Conservation (phyloP, 768 basidiomycete species). For the Rhodotorula paludigena region DNA sequence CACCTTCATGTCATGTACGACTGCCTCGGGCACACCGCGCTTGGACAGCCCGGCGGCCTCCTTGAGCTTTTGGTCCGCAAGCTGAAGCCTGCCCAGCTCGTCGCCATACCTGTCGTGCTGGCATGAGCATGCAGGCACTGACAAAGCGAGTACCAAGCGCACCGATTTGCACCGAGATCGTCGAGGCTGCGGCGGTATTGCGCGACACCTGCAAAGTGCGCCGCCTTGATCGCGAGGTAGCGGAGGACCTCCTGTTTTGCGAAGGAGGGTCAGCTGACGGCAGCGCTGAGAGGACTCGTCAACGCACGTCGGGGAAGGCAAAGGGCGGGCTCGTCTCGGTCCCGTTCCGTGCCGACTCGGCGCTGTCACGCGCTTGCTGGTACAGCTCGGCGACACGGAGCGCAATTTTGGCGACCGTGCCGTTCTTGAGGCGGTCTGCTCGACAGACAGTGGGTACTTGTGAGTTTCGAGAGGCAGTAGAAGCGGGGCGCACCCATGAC, state of each 20-base stretch:
- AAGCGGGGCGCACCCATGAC: conserved; percentile 59
- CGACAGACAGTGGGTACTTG: background rate
- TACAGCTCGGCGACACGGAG: conserved; percentile 68
- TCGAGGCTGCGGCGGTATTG: conserved; percentile 84
- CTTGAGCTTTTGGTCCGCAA: conserved; percentile 65
- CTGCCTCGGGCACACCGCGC: conserved; percentile 60
- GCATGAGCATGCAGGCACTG: background rate
- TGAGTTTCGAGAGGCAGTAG: too few relatives aligned
- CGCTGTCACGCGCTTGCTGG: conserved; percentile 48
- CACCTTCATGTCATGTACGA: conserved; percentile 76
- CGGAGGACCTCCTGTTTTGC: conserved; percentile 68
- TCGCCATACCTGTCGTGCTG: conserved; percentile 65
- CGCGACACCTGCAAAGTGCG: conserved; percentile 83
- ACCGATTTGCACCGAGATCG: conserved; percentile 63
- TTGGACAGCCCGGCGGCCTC: conserved; percentile 67
- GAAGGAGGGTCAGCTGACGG: background rate
- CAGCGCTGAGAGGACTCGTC: background rate
- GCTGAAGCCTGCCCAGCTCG: conserved; percentile 70
- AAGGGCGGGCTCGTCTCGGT: background rate
- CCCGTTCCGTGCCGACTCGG: background rate
- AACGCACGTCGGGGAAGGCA: conserved; percentile 1
- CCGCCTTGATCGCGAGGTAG: conserved; percentile 73
- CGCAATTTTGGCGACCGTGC: conserved; percentile 74
- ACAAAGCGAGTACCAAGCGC: conserved; percentile 31
- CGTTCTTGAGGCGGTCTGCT: conserved; percentile 69